Evolutionary conservation across 805 yeast genomes (phyloP).

Genomic region (Candida schatavii): DNA sequence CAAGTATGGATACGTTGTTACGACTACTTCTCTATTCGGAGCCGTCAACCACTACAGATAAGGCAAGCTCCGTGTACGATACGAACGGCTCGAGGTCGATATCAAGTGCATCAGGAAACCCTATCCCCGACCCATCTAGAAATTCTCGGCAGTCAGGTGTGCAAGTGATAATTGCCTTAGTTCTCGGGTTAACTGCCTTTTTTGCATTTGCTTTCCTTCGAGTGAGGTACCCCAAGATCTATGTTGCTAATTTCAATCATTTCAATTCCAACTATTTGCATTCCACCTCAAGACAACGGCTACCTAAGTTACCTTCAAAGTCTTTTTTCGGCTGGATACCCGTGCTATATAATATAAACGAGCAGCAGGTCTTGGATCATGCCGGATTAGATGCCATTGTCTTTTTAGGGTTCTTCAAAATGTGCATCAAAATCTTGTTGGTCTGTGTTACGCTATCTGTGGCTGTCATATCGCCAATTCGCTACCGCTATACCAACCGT

Average conservation of each 20-base stretch:
- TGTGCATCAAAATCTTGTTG: constrained; percentile 70
- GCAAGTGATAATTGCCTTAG: constrained; percentile 67
- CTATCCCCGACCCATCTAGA: constrained; percentile 13
- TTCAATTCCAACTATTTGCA: constrained; percentile 41
- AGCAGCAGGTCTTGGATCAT: constrained; percentile 74
- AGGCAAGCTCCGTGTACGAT: not conserved
- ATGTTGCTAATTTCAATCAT: constrained; percentile 71
- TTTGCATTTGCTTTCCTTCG: constrained; percentile 68
- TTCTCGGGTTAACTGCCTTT: constrained; percentile 69
- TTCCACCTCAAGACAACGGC: constrained; percentile 42
- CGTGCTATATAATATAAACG: constrained; percentile 60
- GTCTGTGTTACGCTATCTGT: constrained; percentile 69
- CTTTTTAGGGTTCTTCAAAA: constrained; percentile 83
- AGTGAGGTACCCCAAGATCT: constrained; percentile 73
- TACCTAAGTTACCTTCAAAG: constrained; percentile 56
- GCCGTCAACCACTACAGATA: not conserved
- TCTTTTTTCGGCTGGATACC: constrained; percentile 82
- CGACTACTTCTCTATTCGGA: not conserved
- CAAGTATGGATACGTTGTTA: not conserved
- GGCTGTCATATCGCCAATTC: constrained; percentile 75
- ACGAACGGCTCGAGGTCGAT: constrained; percentile 3
- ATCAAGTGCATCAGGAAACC: constrained; percentile 11
- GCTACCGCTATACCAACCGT: constrained; percentile 79
- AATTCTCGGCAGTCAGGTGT: constrained; percentile 62
- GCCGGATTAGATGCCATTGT: constrained; percentile 96